Percentiles rank a stretch among this genome's conserved stretches.
These are phyloP conservation scores for Besnoitia besnoiti DNA, from an alignment of 169 alveolate genomes.

Conservation along the genomic window DNA sequence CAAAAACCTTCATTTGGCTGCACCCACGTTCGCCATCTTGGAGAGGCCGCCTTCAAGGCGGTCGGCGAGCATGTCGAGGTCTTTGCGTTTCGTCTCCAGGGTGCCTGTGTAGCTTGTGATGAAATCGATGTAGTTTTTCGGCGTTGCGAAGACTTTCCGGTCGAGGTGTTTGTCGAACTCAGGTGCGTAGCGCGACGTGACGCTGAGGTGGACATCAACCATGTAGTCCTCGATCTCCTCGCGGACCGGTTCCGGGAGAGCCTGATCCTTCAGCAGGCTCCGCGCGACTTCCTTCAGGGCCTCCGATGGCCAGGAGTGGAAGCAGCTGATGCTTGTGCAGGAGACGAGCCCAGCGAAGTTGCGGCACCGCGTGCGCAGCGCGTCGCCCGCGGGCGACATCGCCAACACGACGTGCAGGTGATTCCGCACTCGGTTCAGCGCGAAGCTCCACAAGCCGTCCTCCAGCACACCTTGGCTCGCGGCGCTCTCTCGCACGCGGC, in stretches of 20 bases:
- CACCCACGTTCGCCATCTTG: constrained; percentile 71
- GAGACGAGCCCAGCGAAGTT: constrained; percentile 96
- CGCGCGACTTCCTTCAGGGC: constrained; percentile 95
- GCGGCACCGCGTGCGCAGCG: constrained; percentile 87
- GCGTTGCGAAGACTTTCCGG: constrained; percentile 90
- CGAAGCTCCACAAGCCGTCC: constrained; percentile 81
- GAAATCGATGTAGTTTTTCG: constrained; percentile 91
- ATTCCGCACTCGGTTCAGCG: constrained; percentile 74
- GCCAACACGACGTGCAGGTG: constrained; percentile 89
- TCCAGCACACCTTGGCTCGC: constrained; percentile 83
- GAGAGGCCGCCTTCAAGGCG: constrained; percentile 92
- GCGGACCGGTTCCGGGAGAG: constrained; percentile 79
- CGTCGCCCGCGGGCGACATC: constrained; percentile 92
- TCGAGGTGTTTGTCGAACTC: constrained; percentile 85
- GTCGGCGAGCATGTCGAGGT: constrained; percentile 78
- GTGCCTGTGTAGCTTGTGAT: constrained; percentile 80
- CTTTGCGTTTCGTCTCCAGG: constrained; percentile 81
- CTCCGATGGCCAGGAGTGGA: constrained; percentile 94
- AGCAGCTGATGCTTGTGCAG: constrained; percentile 97
- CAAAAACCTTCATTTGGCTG: no score
- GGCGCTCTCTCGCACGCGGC: constrained; percentile 82
- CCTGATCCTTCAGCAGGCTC: constrained; percentile 79
- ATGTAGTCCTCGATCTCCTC: constrained; percentile 83
- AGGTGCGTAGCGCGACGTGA: constrained; percentile 80
- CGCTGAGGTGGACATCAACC: constrained; percentile 84